Evolutionary conservation across 805 yeast genomes (phyloP), one percentile per base, ranked within the genome.

Genomic region (Yarrowia sp.): DNA sequence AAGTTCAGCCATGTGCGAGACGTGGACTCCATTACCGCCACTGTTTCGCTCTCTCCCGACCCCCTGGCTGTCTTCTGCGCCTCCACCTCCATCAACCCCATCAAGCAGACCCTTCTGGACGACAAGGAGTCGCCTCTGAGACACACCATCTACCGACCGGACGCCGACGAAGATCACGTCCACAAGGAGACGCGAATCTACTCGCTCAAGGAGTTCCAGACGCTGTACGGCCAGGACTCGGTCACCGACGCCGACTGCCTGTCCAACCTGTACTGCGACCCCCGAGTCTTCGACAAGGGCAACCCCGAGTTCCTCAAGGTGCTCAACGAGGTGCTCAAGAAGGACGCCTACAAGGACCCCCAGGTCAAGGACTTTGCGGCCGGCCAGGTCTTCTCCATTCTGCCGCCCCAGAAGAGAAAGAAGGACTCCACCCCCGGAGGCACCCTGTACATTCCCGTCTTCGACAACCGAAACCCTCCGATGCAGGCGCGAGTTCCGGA

Each of bases 381-480:
- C 0, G 71, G 47, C n/a, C 61, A 55, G 27, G 29, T 55, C 27
- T 55, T 38, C 21, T 25, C 61, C 8, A 55, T 55, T 18, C n/a
- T 55, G 47, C 61, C 47, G 3, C 61, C 61, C 14, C 70, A 31
- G 73, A 73, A 41, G 65, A 59, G 9, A 39, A 81, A 13, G 75
- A 55, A 55, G 61, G 38, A 38, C 13, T 21, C 25, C 1, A 27
- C 47, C 18, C 58, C 58, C 7, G 58, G 58, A 18, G 61, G 61
- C 13, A 38, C 75, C 19, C 74, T 80, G 0, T 84, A 74, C 70
- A 82, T 87, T 86, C 90, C 91, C 7, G 81, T 89, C 44, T 86
- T 82, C 66, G 96, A 88, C 70, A 77, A 85, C 64, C 77, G 94
- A 63, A 81, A 79, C 49, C 78, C 83, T 0, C 90, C 93, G 0